Evolutionary conservation across 2,329 filamentous ascomycete genomes (phyloP).

Genomic region (Nemania sp.): DNA sequence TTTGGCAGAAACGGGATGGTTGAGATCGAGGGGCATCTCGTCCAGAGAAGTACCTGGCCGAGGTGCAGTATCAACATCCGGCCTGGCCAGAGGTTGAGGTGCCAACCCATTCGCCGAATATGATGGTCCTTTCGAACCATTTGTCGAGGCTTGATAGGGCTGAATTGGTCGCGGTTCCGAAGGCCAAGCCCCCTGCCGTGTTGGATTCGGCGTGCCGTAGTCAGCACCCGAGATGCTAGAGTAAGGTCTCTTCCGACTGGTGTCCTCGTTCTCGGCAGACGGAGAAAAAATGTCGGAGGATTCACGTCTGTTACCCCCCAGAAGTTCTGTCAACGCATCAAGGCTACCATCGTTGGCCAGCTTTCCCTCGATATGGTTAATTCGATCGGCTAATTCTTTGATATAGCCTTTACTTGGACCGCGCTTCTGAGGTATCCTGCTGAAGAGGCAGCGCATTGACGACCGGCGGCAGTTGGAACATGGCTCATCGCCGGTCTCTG

Average conservation of each 20-base stretch:
- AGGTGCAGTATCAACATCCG: slow-evolving; percentile 39
- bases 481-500: slow-evolving; percentile 71
- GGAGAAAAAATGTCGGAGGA: slow-evolving; percentile 58
- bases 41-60: slow-evolving; percentile 42
- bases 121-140: slow-evolving; percentile 29
- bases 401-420: slow-evolving; percentile 95
- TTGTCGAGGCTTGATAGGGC: slow-evolving; percentile 44
- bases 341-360: slow-evolving; percentile 59
- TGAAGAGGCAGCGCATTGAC: slow-evolving; percentile 79
- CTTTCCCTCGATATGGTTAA: slow-evolving; percentile 80
- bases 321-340: slow-evolving; percentile 49
- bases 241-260: slow-evolving; percentile 41
- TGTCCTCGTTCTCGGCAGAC: slow-evolving; percentile 47
- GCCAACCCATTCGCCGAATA: slow-evolving; percentile 50
- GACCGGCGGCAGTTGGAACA: slow-evolving; percentile 83
- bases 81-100: slow-evolving; percentile 49
- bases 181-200: slow-evolving; percentile 51
- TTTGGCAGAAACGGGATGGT: slow-evolving; percentile 39
- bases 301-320: slow-evolving; percentile 40
- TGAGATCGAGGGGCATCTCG: slow-evolving; percentile 35
- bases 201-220: slow-evolving; percentile 44
- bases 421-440: slow-evolving; percentile 82
- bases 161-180: slow-evolving; percentile 52
- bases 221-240: slow-evolving; percentile 43
- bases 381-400: slow-evolving; percentile 84